Base-by-base conservation (phyloP, 2,329 filamentous ascomycete genomes). In the Colletotrichum falcatum region DNA sequence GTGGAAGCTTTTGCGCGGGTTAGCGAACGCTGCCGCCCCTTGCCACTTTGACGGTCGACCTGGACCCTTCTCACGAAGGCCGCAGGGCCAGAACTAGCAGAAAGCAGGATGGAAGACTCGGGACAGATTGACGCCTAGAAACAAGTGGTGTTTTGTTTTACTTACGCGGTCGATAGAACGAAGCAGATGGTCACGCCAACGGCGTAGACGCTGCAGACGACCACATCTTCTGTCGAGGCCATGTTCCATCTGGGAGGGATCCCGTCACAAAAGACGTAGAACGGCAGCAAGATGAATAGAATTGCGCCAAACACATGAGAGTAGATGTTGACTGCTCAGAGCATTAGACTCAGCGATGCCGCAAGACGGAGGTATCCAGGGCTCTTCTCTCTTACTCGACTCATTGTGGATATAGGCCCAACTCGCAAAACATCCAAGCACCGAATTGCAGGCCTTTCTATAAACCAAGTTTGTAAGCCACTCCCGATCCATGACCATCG, bases 151-250 rank as follows among this genome's bases (percentile, higher is more conserved):
- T n/a, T n/a, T n/a, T n/a, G n/a, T 0, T 28, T 2, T 20, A 72
- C 82, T 71, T 74, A 84, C 82, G 78, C 77, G 6, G 82, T 79
- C 2, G 85, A 87, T 0, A 86, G 75, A 8, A 78, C 70, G 72
- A 87, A 86, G 72, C 83, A 87, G 58, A 81, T 74, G 6, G 80
- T 79, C 12, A 85, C 83, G 8, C 83, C 83, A 20, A 79, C 68
- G 65, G 85, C 83, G 74, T 83, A 86, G 30, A 76, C 76, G 8
- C 77, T 77, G 73, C 81, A 85, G 14, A 84, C 83, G 2, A 81
- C n/a, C 30, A 83, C 73, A 67, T 85, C 83, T 37, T 74, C 76
- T 2, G 72, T 65, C 1, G 76, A 79, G 49, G 81, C 82, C 4
- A 79, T 64, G 18, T 73, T 74, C 72, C 81, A 82, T 26, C 81